Percentiles rank a stretch among this genome's conserved stretches.
Evolutionary conservation across 2,329 filamentous ascomycete species (phyloP).

Genomic region (Colletotrichum tabaci): DNA sequence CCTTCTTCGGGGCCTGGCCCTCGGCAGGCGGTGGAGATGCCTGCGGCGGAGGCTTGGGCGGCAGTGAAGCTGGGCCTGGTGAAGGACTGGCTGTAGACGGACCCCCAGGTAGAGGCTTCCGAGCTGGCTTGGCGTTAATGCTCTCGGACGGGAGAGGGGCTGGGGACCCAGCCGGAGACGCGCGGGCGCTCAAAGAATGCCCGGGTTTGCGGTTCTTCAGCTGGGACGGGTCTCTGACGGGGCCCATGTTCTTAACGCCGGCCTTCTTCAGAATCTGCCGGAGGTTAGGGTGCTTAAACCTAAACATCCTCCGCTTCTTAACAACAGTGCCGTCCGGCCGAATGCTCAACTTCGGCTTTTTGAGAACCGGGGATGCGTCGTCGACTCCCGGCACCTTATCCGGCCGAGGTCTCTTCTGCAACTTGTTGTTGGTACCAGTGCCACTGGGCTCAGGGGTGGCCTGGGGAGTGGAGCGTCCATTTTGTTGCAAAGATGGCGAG

Average conservation of each 20-base stretch:
- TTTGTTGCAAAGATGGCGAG: slow-evolving; percentile 14
- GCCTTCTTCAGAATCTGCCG: slow-evolving; percentile 50
- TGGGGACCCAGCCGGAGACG: slow-evolving; percentile 48
- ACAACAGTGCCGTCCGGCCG: slow-evolving; percentile 47
- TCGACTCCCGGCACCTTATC: slow-evolving; percentile 56
- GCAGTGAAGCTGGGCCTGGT: slow-evolving; percentile 19
- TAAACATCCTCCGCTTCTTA: slow-evolving; percentile 54
- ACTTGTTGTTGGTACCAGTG: slow-evolving; percentile 40
- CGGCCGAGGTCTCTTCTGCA: slow-evolving; percentile 54
- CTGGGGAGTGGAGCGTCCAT: slow-evolving; percentile 34
- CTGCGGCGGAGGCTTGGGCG: slow-evolving; percentile 33
- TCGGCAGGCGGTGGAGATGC: slow-evolving; percentile 29
- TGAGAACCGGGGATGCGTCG: slow-evolving; percentile 52
- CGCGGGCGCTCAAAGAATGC: slow-evolving; percentile 31
- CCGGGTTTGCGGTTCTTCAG: slow-evolving; percentile 35
- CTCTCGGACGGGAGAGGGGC: slow-evolving; percentile 45
- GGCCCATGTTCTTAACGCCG: slow-evolving; percentile 26
- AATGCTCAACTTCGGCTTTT: slow-evolving; percentile 54
- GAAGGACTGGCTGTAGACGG: slow-evolving; percentile 33
- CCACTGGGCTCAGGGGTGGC: slow-evolving; percentile 36
- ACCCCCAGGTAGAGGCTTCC: slow-evolving; percentile 52
- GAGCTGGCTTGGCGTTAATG: slow-evolving; percentile 53
- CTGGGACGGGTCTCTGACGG: slow-evolving; percentile 30
- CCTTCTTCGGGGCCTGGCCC: slow-evolving; percentile 40
- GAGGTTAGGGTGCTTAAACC: slow-evolving; percentile 53